Conservation (phyloP, 176 grass and related monocot species). For the Hsuehochloa calcarea region DNA sequence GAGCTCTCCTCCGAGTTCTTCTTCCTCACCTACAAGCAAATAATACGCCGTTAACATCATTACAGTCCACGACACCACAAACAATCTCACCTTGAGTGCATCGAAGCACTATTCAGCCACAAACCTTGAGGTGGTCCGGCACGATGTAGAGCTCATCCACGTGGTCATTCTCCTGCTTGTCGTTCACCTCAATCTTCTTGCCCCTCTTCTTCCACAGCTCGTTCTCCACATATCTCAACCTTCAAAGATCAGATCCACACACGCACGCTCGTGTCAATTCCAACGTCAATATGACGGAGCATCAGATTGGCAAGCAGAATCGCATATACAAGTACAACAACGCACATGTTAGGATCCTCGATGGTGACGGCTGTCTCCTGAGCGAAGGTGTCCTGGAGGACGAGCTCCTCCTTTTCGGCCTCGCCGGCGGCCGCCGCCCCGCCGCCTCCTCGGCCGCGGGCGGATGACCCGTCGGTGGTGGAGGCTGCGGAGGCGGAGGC, state of each 20-base stretch:
- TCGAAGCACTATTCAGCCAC: background rate
- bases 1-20: constrained; percentile 94
- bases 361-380: constrained; percentile 92
- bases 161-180: constrained; percentile 77
- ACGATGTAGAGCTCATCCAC: constrained; percentile 73
- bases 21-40: constrained; percentile 77
- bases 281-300: background rate
- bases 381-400: constrained; percentile 97
- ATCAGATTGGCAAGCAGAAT: background rate
- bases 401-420: constrained; percentile 67
- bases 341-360: constrained; percentile 94
- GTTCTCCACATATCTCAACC: constrained; percentile 93
- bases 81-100: background rate
- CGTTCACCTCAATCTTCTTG: constrained; percentile 57
- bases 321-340: background rate
- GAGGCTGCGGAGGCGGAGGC: background rate
- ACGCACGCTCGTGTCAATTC: constrained; percentile 4
- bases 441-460: background rate
- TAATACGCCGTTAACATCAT: background rate
- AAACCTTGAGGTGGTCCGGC: constrained; percentile 93
- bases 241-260: constrained; percentile 25
- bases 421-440: constrained; percentile 21
- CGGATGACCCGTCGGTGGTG: constrained; percentile 12
- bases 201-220: constrained; percentile 81
- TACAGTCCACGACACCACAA: background rate